Conservation (phyloP, 495 filamentous ascomycete species). For the Penicillium herquei region DNA sequence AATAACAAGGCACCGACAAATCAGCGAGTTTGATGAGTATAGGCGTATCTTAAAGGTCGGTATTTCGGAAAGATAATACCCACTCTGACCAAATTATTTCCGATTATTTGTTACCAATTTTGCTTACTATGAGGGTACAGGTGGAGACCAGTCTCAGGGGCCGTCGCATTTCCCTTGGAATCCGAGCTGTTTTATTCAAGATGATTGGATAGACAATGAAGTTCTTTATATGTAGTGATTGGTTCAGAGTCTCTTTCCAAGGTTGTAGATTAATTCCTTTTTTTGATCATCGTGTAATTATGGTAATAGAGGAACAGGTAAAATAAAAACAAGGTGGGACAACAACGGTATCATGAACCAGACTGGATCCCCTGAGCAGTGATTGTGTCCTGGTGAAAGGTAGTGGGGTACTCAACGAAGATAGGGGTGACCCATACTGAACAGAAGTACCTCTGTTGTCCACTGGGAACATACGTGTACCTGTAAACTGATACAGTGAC, state of each 20-base stretch:
- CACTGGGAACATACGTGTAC: constrained; percentile 13
- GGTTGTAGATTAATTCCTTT: background rate
- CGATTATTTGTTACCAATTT: constrained; percentile 25
- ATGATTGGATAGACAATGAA: constrained; percentile 11
- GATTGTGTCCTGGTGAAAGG: constrained; percentile 3
- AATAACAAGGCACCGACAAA: constrained; percentile 28
- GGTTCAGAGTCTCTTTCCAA: background rate
- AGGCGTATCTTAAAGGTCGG: constrained; percentile 3
- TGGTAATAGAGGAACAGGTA: background rate
- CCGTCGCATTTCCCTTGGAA: constrained; percentile 32
- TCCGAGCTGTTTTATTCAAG: constrained; percentile 7
- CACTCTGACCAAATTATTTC: constrained; percentile 17
- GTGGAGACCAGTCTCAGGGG: constrained; percentile 33
- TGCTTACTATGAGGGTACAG: constrained; percentile 10
- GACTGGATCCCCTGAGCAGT: constrained; percentile 5
- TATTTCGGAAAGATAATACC: constrained; percentile 16
- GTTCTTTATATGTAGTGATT: constrained; percentile 1
- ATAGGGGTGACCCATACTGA: constrained; percentile 5
- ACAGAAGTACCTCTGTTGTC: constrained; percentile 16
- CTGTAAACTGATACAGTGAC: constrained; percentile 15
- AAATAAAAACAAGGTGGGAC: background rate
- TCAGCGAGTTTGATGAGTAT: constrained; percentile 2
- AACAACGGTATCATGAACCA: constrained; percentile 8
- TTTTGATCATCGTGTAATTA: background rate
- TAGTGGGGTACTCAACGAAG: constrained; percentile 9